A percentile compares a stretch with the other conserved stretches of the same genome.
Conservation (phyloP, 1,284 basidiomycete species). For the Leccinum fuscescens region DNA sequence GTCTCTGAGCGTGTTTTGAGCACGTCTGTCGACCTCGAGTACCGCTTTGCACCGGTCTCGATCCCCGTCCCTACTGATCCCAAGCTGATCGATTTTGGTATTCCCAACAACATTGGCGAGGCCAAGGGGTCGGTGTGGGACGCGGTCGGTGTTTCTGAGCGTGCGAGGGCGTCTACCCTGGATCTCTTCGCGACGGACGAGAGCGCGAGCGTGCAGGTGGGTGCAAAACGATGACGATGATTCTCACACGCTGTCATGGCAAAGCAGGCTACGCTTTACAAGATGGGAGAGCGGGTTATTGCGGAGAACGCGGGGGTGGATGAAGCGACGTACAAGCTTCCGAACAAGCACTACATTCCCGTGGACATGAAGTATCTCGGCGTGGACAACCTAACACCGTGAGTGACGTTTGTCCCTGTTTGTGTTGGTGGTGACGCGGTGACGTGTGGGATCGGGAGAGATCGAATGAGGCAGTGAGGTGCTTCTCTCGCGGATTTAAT, state of each 20-base stretch:
- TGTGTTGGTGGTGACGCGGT: conserved; percentile 7
- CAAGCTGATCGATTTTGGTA: conserved; percentile 46
- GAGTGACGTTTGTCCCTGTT: conserved; percentile 22
- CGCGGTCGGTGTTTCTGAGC: conserved; percentile 51
- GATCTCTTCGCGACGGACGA: conserved; percentile 85
- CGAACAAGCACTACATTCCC: conserved; percentile 93
- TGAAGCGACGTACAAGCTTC: conserved; percentile 73
- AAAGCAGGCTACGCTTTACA: conserved; percentile 81
- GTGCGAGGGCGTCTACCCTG: conserved; percentile 68
- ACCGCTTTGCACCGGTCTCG: conserved; percentile 55
- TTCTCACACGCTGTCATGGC: not conserved
- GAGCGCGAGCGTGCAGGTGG: conserved; percentile 87
- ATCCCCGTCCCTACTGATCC: conserved; percentile 49
- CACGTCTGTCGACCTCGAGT: conserved; percentile 75
- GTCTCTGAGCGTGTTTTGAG: conserved; percentile 88
- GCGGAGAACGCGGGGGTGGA: conserved; percentile 61
- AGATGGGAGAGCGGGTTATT: conserved; percentile 80
- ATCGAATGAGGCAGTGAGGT: conserved; percentile 12
- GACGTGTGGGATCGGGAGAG: conserved; percentile 23
- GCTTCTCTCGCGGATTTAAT: not conserved
- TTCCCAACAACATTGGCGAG: conserved; percentile 43
- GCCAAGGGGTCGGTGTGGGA: conserved; percentile 58
- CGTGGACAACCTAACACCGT: conserved; percentile 53
- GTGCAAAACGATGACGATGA: conserved; percentile 14
- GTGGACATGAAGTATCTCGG: conserved; percentile 72